A percentile compares a stretch with the other conserved stretches of the same genome.
phyloP scores from a whole-genome alignment of 2,329 filamentous ascomycete species.

The Bipolaris sorokiniana region DNA sequence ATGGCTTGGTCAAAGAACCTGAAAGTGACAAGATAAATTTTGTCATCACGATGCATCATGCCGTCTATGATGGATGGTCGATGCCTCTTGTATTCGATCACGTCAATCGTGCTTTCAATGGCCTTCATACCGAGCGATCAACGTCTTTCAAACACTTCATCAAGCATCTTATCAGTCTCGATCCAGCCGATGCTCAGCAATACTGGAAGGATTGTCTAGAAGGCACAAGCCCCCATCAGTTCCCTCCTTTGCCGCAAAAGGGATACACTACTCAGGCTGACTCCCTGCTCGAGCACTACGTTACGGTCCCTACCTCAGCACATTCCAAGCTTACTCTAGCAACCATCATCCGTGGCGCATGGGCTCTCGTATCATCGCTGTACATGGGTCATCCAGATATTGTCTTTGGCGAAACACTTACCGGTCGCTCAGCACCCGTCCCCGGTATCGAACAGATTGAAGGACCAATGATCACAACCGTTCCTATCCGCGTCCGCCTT shows the following conservation, averaged over 20 bases:
- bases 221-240: slow-evolving; percentile 56
- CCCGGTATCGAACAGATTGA: slow-evolving; percentile 60
- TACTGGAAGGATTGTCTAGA: slow-evolving; percentile 58
- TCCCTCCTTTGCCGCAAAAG: slow-evolving; percentile 56
- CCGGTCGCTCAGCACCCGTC: slow-evolving; percentile 59
- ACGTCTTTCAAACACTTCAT: slow-evolving; percentile 57
- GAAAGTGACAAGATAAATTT: slow-evolving; percentile 47
- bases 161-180: slow-evolving; percentile 54
- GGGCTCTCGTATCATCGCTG: slow-evolving; percentile 63
- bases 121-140: slow-evolving; percentile 32
- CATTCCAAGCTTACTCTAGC: slow-evolving; percentile 55
- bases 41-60: slow-evolving; percentile 59
- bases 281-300: slow-evolving; percentile 59
- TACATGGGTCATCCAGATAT: slow-evolving; percentile 62
- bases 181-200: slow-evolving; percentile 50
- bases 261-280: slow-evolving; percentile 58
- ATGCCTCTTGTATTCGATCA: slow-evolving; percentile 47
- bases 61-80: slow-evolving; percentile 59
- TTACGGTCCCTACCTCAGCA: slow-evolving; percentile 40
- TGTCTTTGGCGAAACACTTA: slow-evolving; percentile 66
- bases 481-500: slow-evolving; percentile 61
- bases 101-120: slow-evolving; percentile 41
- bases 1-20: slow-evolving; percentile 41
- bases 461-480: slow-evolving; percentile 66
- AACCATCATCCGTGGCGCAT: slow-evolving; percentile 64